phyloP scores from a whole-genome alignment of 805 yeast species.

The Candida koratica region DNA sequence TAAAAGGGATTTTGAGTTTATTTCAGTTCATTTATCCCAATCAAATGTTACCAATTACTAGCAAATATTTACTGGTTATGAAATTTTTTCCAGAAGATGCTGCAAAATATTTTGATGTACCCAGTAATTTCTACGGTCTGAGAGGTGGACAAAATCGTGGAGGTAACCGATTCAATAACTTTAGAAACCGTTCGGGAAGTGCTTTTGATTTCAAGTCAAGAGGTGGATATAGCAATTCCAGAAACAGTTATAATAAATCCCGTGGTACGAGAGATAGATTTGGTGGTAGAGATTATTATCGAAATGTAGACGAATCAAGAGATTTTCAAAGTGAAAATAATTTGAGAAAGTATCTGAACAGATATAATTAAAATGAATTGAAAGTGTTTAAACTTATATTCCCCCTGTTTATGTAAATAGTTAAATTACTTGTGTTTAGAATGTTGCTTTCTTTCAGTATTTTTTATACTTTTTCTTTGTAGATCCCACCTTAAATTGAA shows the following conservation, averaged over 20 bases:
- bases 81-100: slow-evolving; percentile 11
- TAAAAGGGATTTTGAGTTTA: slow-evolving; percentile 8
- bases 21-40: slow-evolving; percentile 7
- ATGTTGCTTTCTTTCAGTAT: slow-evolving; percentile 6
- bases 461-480: slow-evolving; percentile 15
- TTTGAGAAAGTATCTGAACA: too few species aligned
- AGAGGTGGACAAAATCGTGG: slow-evolving; percentile 5
- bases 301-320: slow-evolving; percentile 1
- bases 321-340: too few species aligned
- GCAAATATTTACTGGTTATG: slow-evolving; percentile 6
- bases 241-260: background rate
- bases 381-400: too few species aligned
- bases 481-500: slow-evolving; percentile 14
- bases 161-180: slow-evolving; percentile 13
- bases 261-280: slow-evolving; percentile 5
- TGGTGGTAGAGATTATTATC: slow-evolving; percentile 17
- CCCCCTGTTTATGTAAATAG: slow-evolving; percentile 5
- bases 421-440: slow-evolving; percentile 1
- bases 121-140: slow-evolving; percentile 7
- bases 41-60: slow-evolving; percentile 10
- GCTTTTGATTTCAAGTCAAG: too few species aligned
- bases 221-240: slow-evolving; percentile 8
- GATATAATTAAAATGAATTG: too few species aligned
- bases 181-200: slow-evolving; percentile 3
- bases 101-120: slow-evolving; percentile 12